Evolutionary conservation across 345 rosid genomes (phyloP).

Genomic region (Salix exigua): DNA sequence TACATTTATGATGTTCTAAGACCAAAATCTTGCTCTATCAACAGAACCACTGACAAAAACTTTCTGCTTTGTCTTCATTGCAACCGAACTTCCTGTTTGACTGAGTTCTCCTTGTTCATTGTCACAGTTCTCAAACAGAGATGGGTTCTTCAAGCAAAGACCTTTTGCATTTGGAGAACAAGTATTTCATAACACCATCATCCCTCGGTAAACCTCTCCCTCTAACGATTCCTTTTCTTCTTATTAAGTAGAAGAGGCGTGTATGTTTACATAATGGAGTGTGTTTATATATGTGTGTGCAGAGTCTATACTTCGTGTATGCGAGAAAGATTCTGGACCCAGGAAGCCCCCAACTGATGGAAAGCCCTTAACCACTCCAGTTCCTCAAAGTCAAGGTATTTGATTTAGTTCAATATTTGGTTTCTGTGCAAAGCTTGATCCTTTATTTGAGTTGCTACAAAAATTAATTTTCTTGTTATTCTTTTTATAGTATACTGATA

Average conservation of each 20-base stretch:
- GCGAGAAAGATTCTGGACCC: conserved; percentile 19
- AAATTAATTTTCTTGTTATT: neutral
- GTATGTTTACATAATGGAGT: neutral
- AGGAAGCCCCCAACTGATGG: conserved; percentile 17
- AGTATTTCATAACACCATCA: conserved; percentile 19
- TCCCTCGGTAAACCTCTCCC: conserved; percentile 21
- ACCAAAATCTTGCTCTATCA: neutral
- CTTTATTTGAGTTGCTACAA: neutral
- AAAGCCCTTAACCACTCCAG: conserved; percentile 39
- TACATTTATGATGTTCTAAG: neutral
- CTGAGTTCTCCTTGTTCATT: neutral
- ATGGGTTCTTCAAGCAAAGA: conserved; percentile 43
- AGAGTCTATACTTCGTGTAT: conserved; percentile 47
- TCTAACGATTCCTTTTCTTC: neutral
- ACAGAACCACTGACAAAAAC: neutral
- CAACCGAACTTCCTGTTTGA: neutral
- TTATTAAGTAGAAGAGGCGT: neutral
- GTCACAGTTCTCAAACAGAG: neutral
- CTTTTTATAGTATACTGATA: neutral
- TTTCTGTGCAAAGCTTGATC: neutral
- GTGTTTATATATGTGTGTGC: neutral
- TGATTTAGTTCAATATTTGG: neutral
- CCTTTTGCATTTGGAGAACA: conserved; percentile 41
- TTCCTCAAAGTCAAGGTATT: conserved; percentile 59
- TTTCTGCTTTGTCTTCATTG: neutral